Percentiles rank a stretch among this genome's conserved stretches.
Evolutionary conservation across 2,329 filamentous ascomycete genomes (phyloP).

Genomic region (Cytospora paraplurivora): DNA sequence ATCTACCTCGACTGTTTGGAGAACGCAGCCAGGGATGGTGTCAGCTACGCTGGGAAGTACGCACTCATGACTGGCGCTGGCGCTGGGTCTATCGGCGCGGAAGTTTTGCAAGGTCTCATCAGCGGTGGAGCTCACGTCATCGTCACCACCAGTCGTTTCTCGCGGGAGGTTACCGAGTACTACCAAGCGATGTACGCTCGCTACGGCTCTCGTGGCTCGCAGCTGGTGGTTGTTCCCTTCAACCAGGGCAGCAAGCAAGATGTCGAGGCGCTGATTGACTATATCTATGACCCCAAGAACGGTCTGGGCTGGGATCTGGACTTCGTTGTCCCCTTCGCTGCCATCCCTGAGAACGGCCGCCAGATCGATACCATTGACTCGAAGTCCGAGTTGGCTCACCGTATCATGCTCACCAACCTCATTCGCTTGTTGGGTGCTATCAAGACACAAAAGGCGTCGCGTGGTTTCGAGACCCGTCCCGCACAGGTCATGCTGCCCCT

Average conservation of each 20-base stretch:
- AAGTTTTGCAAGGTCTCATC: constrained; percentile 93
- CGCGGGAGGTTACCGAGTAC: constrained; percentile 96
- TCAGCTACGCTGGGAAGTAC: constrained; percentile 93
- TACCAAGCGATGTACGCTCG: constrained; percentile 98
- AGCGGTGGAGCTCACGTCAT: constrained; percentile 96
- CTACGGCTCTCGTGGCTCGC: constrained; percentile 89
- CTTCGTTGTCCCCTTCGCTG: constrained; percentile 93
- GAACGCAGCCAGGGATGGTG: constrained; percentile 80
- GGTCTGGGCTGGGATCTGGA: constrained; percentile 98
- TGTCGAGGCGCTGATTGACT: constrained; percentile 88
- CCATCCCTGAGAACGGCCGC: constrained; percentile 95
- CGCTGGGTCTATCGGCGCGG: constrained; percentile 95
- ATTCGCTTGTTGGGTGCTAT: constrained; percentile 86
- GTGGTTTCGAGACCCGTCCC: constrained; percentile 90
- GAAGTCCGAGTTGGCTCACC: constrained; percentile 95
- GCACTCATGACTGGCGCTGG: constrained; percentile 98
- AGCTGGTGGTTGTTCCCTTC: constrained; percentile 97
- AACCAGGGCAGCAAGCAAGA: constrained; percentile 99
- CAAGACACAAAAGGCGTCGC: constrained; percentile 85
- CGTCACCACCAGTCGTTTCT: constrained; percentile 96
- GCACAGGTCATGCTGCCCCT: constrained; percentile 95
- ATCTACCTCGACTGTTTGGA: constrained; percentile 91
- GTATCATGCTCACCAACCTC: constrained; percentile 98
- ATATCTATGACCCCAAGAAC: constrained; percentile 95
- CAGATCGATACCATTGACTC: constrained; percentile 97